Base-by-base conservation (phyloP, 228 moss, liverwort and hornwort species). In the Sphagnum fallax region DNA sequence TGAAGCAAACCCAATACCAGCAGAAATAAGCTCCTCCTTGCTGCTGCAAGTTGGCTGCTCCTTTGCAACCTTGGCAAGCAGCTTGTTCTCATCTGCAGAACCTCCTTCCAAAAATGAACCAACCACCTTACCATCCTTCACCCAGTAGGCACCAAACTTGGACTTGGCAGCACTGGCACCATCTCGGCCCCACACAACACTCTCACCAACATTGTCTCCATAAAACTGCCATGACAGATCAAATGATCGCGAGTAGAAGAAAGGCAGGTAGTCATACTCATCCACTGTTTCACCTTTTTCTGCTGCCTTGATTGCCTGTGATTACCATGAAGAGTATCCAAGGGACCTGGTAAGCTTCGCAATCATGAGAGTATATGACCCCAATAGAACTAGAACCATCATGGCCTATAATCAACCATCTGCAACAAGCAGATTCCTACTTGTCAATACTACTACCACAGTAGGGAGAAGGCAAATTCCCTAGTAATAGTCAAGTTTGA, bases 61-160 rank as follows among this genome's bases (percentile, higher is more conserved):
- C 69, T 74, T 82, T 5, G 88, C 91, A 55, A 87, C 83, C 52
- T 77, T 78, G 1, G 91, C 91, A 72, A 94, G 83, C 63, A 85
- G 70, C 75, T 94, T 91, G 65, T 86, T 91, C 60, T 94, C 93
- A 13, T 94, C 79, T 2, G 84, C 73, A 48, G 87, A 82, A 53
- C 93, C 93, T 60, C 88, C 87, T 70, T 94, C 93, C 65, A 88
- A 69, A 61, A 94, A 94, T 5, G 89, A 82, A 48, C 93, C 93
- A 0, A 82, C 6, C 6, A 94, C 87, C 74, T 86, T 89, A 51
- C 82, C 75, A 59, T 87, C 91, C 58, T 89, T 85, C 9, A 91
- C 87, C 93, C 91, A 94, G 53, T 94, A 91, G 4, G 89, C 80
- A 10, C 93, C 93, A 51, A 94, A 91, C 82, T 94, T 94, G 6